Conservation (phyloP, 495 filamentous ascomycete species). For the Amphirosellinia nigrospora region DNA sequence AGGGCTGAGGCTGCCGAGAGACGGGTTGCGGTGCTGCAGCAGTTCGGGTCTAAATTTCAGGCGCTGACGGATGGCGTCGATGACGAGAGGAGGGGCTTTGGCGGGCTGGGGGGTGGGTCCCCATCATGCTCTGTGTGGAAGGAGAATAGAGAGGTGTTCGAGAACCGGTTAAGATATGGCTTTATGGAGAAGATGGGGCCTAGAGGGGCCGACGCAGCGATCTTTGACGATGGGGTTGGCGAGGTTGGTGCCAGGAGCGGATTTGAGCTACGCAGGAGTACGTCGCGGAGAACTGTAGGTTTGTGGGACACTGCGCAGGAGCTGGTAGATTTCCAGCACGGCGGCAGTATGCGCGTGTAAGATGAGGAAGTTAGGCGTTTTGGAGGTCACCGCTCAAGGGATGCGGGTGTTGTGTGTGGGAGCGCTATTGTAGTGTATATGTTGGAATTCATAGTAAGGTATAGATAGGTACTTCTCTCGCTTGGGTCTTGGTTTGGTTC, state of each 20-base stretch:
- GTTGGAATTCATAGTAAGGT: constrained; percentile 6
- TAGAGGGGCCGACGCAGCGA: neutral
- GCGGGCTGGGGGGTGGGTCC: neutral
- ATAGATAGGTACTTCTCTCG: neutral
- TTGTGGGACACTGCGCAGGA: constrained; percentile 35
- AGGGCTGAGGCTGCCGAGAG: constrained; percentile 59
- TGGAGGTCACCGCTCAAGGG: neutral
- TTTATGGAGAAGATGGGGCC: neutral
- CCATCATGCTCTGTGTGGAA: constrained; percentile 12
- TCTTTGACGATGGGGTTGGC: neutral
- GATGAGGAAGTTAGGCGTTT: neutral
- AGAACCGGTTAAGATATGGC: constrained; percentile 25
- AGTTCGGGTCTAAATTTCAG: constrained; percentile 34
- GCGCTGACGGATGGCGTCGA: constrained; percentile 28
- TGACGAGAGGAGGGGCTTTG: neutral
- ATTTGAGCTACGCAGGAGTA: neutral
- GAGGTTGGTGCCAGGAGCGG: neutral
- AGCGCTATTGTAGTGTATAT: neutral
- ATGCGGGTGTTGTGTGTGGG: neutral
- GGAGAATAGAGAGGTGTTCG: constrained; percentile 26
- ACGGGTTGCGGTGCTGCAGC: constrained; percentile 47
- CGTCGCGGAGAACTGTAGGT: constrained; percentile 10
- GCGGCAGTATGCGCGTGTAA: neutral
- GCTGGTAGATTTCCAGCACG: constrained; percentile 17
- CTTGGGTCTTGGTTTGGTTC: neutral